Conservation (phyloP, 495 filamentous ascomycete genomes). For the Articulospora tetracladia region DNA sequence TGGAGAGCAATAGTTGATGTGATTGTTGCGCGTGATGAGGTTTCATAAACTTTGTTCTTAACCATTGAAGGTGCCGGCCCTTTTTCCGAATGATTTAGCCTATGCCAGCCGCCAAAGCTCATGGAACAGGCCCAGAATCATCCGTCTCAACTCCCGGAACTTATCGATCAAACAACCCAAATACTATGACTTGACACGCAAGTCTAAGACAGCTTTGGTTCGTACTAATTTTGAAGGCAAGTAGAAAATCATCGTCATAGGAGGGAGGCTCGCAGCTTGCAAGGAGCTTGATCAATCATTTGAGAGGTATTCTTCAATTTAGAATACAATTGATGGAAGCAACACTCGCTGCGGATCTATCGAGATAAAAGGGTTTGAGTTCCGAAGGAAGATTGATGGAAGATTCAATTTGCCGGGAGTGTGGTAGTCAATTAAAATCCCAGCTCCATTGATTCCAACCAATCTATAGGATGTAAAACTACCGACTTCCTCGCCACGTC, state of each 20-base stretch:
- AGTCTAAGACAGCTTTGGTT: too few species aligned
- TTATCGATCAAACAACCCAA: too few species aligned
- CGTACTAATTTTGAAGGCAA: too few species aligned
- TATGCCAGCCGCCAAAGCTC: background rate
- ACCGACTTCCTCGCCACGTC: background rate
- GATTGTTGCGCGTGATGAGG: background rate
- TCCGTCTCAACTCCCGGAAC: background rate
- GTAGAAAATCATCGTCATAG: too few species aligned
- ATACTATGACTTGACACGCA: too few species aligned
- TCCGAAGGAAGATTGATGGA: background rate
- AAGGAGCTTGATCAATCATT: background rate
- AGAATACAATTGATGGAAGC: too few species aligned
- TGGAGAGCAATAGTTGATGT: background rate
- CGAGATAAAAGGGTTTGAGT: too few species aligned
- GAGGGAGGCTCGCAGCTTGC: too few species aligned
- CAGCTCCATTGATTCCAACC: background rate
- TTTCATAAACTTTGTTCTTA: background rate
- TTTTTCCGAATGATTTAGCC: conserved; percentile 1
- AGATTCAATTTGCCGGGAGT: conserved; percentile 1
- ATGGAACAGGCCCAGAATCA: background rate
- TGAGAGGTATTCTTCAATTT: background rate
- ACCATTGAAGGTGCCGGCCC: background rate
- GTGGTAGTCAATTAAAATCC: background rate
- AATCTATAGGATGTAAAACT: background rate
- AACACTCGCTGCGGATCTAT: too few species aligned